Evolutionary conservation across 2,329 filamentous ascomycete genomes (phyloP), one percentile per base, ranked within the genome.

Genomic region (Colletotrichum gloeosporioides): DNA sequence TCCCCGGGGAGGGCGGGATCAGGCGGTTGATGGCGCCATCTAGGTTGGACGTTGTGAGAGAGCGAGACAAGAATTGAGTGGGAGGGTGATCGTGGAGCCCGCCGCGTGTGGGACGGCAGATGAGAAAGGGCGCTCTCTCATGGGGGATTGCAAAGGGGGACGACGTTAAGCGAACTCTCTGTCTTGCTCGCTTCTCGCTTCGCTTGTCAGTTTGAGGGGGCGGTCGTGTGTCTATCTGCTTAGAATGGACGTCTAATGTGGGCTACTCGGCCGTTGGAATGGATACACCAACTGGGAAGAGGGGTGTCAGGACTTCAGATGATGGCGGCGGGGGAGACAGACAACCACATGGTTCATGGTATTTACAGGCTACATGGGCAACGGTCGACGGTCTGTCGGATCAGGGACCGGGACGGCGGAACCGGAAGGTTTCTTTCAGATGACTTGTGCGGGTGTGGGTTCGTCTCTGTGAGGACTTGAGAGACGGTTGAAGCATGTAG

Each of bases 1-100:
- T 13, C 34, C 55, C 36, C 49, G 32, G 34, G 57, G 62, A 76
- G n/a, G 32, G 25, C 32, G 53, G 69, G 59, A 73, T 69, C 57
- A 69, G 57, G 57, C 63, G 73, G 64, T 61, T 65, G 57, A 73
- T 73, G 63, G 44, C 73, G 64, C 64, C 44, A 69, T 76, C 64
- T 53, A 18, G 10, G 64, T 49, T 57, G 59, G 34, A 69, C 59
- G 9, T 61, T 73, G 65, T 62, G 18, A 27, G 67, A 69, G 57
- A 32, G 55, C 68, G 63, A 22, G 36, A 64, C 55, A 55, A 55
- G n/a, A 27, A 18, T 53, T 15, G 25, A 22, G 12, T 53, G 39
- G 13, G 64, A 62, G 32, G 9, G 25, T 32, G 69, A 36, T 55
- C 36, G 25, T 65, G 29, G 61, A 53, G 13, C 34, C 55, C 57